phyloP scores from a whole-genome alignment of 257 asterid genomes.

The Solanum etuberosum region DNA sequence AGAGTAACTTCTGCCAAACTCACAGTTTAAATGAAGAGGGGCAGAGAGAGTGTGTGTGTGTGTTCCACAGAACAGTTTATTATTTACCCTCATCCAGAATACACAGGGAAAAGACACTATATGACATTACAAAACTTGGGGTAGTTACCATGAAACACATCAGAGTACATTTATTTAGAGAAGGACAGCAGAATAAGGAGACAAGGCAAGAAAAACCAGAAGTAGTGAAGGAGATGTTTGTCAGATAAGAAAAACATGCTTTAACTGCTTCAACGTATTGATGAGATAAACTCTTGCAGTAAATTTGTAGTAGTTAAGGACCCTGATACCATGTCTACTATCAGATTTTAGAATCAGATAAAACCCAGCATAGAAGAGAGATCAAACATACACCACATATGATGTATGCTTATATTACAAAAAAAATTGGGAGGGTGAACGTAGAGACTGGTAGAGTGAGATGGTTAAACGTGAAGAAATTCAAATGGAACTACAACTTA shows the following conservation, averaged over 20 bases:
- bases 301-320: background rate
- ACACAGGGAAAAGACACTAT: background rate
- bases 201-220: background rate
- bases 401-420: background rate
- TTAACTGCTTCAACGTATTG: background rate
- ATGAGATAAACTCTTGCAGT: background rate
- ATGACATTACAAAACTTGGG: background rate
- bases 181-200: background rate
- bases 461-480: background rate
- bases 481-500: background rate
- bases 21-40: background rate
- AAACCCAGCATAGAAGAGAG: background rate
- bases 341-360: background rate
- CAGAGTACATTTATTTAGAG: background rate
- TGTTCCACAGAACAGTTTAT: background rate
- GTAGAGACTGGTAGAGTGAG: background rate
- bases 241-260: background rate
- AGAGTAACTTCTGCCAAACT: background rate
- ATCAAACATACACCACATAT: background rate
- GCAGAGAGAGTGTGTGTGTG: background rate
- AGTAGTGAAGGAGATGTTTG: background rate
- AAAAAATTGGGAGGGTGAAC: background rate
- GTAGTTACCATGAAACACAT: background rate
- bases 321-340: background rate
- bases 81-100: background rate